A percentile compares a stretch with the other conserved stretches of the same genome.
Evolutionary conservation across 805 yeast genomes (phyloP).

Genomic region (Metschnikowia gelsemii): DNA sequence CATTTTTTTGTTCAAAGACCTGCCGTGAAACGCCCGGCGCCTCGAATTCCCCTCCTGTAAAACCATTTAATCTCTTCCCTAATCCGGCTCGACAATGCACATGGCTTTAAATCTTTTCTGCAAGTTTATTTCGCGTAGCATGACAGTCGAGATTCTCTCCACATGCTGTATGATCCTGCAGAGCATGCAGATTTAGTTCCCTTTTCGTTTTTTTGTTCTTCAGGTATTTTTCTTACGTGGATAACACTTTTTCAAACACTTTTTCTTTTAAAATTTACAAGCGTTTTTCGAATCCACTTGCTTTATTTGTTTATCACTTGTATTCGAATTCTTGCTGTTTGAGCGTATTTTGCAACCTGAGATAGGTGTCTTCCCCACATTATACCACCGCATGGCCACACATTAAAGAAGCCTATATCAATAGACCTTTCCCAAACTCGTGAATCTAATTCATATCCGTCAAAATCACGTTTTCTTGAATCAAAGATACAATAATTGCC

Average conservation of each 20-base stretch:
- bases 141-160: conserved; percentile 9
- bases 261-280: neutral
- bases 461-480: too few relatives aligned
- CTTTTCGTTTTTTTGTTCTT: neutral
- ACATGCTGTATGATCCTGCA: conserved; percentile 4
- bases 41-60: neutral
- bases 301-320: neutral
- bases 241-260: too few relatives aligned
- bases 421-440: neutral
- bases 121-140: conserved; percentile 12
- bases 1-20: too few relatives aligned
- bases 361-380: conserved; percentile 2
- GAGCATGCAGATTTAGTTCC: neutral
- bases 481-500: too few relatives aligned
- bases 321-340: neutral
- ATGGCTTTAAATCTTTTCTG: conserved; percentile 9
- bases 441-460: too few relatives aligned
- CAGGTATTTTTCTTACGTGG: too few relatives aligned
- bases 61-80: neutral
- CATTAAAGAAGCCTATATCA: neutral
- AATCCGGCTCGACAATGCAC: neutral
- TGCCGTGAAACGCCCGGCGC: neutral
- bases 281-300: too few relatives aligned
- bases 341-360: neutral
- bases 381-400: conserved; percentile 1